Conservation (phyloP, 805 yeast species). For the Kregervanrija delftensis region DNA sequence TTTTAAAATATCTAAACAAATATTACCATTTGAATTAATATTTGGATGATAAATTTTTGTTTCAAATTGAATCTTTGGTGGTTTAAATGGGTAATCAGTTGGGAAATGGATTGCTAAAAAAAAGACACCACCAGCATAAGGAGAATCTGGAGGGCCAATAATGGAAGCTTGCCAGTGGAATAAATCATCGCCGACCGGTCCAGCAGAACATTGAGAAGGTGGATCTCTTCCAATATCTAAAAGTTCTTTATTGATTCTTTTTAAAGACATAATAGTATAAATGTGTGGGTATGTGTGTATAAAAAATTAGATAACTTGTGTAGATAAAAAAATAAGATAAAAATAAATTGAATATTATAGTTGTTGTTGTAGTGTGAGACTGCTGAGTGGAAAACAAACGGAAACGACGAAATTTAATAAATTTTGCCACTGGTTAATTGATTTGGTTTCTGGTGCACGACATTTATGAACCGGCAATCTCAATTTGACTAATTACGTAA, state of each 20-base stretch:
- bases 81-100: slow-evolving; percentile 98
- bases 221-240: slow-evolving; percentile 97
- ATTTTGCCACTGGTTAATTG: too few relatives aligned
- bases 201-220: slow-evolving; percentile 98
- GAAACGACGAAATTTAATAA: too few relatives aligned
- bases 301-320: too few relatives aligned
- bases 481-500: too few relatives aligned
- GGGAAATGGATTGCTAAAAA: slow-evolving; percentile 97
- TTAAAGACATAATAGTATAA: slow-evolving; percentile 60
- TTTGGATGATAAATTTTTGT: slow-evolving; percentile 97
- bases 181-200: slow-evolving; percentile 96
- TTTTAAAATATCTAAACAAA: slow-evolving; percentile 92
- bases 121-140: slow-evolving; percentile 78
- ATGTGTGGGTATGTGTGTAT: not conserved
- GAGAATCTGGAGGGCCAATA: slow-evolving; percentile 97
- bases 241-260: slow-evolving; percentile 94
- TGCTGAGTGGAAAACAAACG: too few relatives aligned
- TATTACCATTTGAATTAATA: slow-evolving; percentile 91
- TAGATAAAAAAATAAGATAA: too few relatives aligned
- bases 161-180: slow-evolving; percentile 99
- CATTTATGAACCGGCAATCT: too few relatives aligned
- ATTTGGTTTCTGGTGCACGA: too few relatives aligned
- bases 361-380: too few relatives aligned
- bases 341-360: too few relatives aligned
- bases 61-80: slow-evolving; percentile 89